Conservation (phyloP, 257 asterid genomes). For the Petrea volubilis region DNA sequence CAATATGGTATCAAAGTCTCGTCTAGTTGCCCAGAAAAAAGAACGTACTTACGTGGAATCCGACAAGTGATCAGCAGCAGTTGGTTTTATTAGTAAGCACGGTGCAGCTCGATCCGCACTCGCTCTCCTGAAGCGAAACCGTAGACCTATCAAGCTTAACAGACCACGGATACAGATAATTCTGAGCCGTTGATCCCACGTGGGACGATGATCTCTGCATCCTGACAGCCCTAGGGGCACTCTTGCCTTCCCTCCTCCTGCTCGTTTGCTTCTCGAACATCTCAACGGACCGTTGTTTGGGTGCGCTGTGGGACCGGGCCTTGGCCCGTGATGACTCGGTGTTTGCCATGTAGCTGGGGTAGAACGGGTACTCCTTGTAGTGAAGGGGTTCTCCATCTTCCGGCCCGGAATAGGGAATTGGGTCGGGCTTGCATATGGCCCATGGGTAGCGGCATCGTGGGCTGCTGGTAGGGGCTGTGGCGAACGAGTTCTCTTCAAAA, state of each 20-base stretch:
- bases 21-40: too few relatives aligned
- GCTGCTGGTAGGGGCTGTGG: constrained; percentile 49
- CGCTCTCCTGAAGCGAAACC: constrained; percentile 77
- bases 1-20: too few relatives aligned
- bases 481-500: constrained; percentile 45
- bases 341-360: constrained; percentile 70
- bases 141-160: constrained; percentile 82
- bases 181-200: constrained; percentile 64
- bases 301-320: constrained; percentile 69
- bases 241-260: constrained; percentile 57
- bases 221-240: constrained; percentile 66
- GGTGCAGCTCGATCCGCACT: constrained; percentile 83
- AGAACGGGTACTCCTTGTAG: constrained; percentile 46
- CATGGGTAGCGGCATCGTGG: constrained; percentile 43
- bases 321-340: constrained; percentile 66
- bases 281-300: constrained; percentile 60
- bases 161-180: constrained; percentile 78
- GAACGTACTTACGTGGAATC: constrained; percentile 58
- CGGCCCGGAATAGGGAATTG: constrained; percentile 36
- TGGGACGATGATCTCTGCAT: constrained; percentile 96
- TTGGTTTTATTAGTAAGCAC: constrained; percentile 62
- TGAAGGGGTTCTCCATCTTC: constrained; percentile 56
- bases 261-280: constrained; percentile 53
- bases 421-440: constrained; percentile 44
- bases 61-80: constrained; percentile 79